A percentile compares a stretch with the other conserved stretches of the same genome.
Evolutionary conservation across 1,284 basidiomycete genomes (phyloP).

Genomic region (Sanguinoderma infundibulare): DNA sequence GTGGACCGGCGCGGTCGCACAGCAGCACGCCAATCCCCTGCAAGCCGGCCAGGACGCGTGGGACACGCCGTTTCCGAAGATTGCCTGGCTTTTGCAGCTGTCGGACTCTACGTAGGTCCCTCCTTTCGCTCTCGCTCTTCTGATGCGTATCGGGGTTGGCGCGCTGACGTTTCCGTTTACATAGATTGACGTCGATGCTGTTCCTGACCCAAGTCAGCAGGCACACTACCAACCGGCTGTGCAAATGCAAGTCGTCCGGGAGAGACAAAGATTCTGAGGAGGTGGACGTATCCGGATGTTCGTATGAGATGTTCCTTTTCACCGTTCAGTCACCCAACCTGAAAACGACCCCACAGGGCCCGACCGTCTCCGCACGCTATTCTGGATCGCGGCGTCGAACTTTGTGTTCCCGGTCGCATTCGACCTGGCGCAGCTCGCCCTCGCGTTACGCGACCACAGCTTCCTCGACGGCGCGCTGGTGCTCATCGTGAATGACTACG

Average conservation of each 20-base stretch:
- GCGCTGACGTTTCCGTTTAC: too few relatives aligned
- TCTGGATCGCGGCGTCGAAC: slow-evolving; percentile 37
- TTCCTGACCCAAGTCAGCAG: too few relatives aligned
- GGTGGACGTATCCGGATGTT: too few relatives aligned
- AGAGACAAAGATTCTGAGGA: too few relatives aligned
- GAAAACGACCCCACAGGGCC: too few relatives aligned
- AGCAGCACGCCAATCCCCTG: not conserved
- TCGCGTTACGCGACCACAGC: slow-evolving; percentile 11
- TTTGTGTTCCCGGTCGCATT: slow-evolving; percentile 38
- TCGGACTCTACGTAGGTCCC: slow-evolving; percentile 2
- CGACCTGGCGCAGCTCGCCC: slow-evolving; percentile 29
- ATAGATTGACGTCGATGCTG: too few relatives aligned
- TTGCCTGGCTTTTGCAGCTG: slow-evolving; percentile 5
- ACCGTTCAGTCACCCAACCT: not conserved
- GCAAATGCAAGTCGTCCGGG: too few relatives aligned
- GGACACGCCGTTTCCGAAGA: not conserved
- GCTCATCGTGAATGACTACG: slow-evolving; percentile 17
- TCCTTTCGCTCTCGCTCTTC: not conserved
- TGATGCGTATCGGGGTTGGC: too few relatives aligned
- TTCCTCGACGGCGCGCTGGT: slow-evolving; percentile 21
- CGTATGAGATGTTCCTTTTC: too few relatives aligned
- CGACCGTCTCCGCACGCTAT: slow-evolving; percentile 22
- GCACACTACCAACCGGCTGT: too few relatives aligned
- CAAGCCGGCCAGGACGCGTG: not conserved
- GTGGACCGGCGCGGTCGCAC: not conserved